A percentile compares a stretch with the other conserved stretches of the same genome.
Conservation (phyloP, 371 early-diverging fungal species). For the Mortierella sp. region DNA sequence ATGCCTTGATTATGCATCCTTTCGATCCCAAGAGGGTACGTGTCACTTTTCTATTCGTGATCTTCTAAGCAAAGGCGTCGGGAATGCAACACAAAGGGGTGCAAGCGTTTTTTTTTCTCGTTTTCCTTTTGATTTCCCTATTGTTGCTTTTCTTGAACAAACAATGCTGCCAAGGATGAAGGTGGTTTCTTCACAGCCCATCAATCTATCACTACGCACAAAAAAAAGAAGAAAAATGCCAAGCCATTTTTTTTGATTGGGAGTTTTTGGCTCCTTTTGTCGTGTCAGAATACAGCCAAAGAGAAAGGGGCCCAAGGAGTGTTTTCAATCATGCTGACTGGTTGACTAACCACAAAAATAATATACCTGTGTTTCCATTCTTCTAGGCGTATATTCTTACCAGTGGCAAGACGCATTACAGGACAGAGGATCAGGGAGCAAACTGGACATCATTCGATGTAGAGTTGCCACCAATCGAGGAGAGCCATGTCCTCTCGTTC, state of each 20-base stretch:
- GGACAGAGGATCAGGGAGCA: constrained; percentile 73
- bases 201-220: neutral
- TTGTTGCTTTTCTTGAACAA: neutral
- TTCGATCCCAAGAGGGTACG: constrained; percentile 69
- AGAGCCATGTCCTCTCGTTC: constrained; percentile 67
- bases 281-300: neutral
- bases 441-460: constrained; percentile 77
- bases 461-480: constrained; percentile 61
- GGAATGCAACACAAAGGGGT: constrained; percentile 6
- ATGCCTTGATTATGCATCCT: constrained; percentile 69
- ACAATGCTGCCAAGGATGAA: neutral
- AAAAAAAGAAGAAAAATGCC: neutral
- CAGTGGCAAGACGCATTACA: constrained; percentile 70
- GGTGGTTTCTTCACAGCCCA: neutral
- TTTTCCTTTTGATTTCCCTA: neutral
- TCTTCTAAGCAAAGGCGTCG: neutral
- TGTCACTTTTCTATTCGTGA: neutral
- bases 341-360: neutral
- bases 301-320: neutral
- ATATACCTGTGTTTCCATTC: constrained; percentile 4
- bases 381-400: constrained; percentile 77
- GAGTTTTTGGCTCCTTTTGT: neutral
- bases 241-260: neutral
- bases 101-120: neutral
- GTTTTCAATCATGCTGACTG: neutral